Base-by-base conservation (phyloP, 1,284 basidiomycete species). In the Irpex rosettiformis region DNA sequence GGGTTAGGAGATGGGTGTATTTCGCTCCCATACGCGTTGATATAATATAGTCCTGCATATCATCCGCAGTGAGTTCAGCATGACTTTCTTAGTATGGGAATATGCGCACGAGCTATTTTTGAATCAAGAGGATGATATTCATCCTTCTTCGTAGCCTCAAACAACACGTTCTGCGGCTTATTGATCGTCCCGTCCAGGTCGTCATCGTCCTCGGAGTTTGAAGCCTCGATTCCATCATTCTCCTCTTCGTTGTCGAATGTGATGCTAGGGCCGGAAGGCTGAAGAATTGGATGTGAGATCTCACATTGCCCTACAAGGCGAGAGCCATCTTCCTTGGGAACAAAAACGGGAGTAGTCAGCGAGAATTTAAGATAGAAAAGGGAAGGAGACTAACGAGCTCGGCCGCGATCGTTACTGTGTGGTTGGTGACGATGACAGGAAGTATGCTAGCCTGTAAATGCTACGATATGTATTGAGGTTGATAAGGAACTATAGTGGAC, bases 351-450 rank as follows among this genome's bases (percentile, higher is more conserved):
- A 11, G 18, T 58, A 42, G n/a, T n/a, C n/a, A n/a, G 57, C 52
- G 53, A 56, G 51, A 61, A 18, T 52, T 30, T 42, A 21, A 52
- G 45, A 28, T 21, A 51, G 45, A 58, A 27, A 49, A 48, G 11
- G 55, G 59, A 51, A 56, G 48, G 56, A 33, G n/a, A 72, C 86
- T 73, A 27, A 93, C 92, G 60, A 98, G 79, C 70, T 95, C 89
- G 5, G 91, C 95, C n/a, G 95, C 94, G 62, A 99, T 96, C 3
- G 94, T 98, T n/a, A 96, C 93, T 0, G 93, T 96, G 72, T 95
- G 94, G 72, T 95, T 97, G 1, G 96, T 98, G 53, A 97, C 88
- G 66, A 98, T 91, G 5, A 90, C 92, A 0, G 96, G 96, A 1
- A 98, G 77, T 55, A 94, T 91, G 63, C 85, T 83, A 16, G 89